A percentile compares a stretch with the other conserved stretches of the same genome.
Evolutionary conservation across 805 yeast genomes (phyloP).

Genomic region (Saturnispora sekii): DNA sequence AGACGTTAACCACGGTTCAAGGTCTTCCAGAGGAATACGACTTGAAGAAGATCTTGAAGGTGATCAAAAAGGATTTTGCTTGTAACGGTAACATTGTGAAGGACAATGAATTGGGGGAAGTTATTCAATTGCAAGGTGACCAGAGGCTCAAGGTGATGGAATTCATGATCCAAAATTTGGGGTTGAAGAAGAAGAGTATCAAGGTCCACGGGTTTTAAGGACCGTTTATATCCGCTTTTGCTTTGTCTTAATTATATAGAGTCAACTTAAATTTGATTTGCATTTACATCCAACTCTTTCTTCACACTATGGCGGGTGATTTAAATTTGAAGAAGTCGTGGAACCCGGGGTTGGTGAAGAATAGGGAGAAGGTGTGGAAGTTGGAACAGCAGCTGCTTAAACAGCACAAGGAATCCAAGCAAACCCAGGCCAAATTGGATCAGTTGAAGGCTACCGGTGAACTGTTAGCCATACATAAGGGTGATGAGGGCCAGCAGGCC

Average conservation of each 20-base stretch:
- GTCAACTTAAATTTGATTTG: background rate
- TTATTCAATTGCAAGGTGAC: conserved; percentile 97
- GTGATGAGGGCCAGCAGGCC: conserved; percentile 30
- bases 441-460: conserved; percentile 54
- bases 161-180: conserved; percentile 77
- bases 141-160: conserved; percentile 95
- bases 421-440: conserved; percentile 52
- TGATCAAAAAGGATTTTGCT: conserved; percentile 94
- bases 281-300: background rate
- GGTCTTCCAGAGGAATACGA: conserved; percentile 95
- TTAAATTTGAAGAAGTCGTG: conserved; percentile 88
- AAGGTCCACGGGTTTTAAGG: conserved; percentile 93
- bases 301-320: conserved; percentile 42
- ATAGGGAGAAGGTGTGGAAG: conserved; percentile 78
- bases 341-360: conserved; percentile 85
- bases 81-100: conserved; percentile 97
- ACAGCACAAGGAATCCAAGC: conserved; percentile 57
- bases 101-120: conserved; percentile 93
- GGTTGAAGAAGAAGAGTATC: conserved; percentile 89
- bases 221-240: background rate
- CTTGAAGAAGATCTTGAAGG: conserved; percentile 85
- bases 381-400: conserved; percentile 66
- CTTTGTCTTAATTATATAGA: background rate
- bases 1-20: conserved; percentile 96
- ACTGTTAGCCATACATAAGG: conserved; percentile 28